phyloP scores from a whole-genome alignment of 495 filamentous ascomycete genomes.

The Tuber borchii region DNA sequence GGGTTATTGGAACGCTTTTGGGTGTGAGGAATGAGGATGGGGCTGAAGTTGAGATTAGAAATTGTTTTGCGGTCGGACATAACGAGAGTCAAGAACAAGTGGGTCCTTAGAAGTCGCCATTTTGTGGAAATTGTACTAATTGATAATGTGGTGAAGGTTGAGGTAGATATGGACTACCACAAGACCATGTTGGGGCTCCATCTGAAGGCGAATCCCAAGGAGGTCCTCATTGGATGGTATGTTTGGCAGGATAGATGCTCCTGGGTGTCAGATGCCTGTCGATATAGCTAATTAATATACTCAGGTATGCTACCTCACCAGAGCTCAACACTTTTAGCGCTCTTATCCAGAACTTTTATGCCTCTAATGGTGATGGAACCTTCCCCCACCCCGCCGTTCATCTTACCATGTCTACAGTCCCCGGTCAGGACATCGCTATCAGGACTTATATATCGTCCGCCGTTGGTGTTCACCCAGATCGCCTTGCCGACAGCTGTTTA shows the following conservation, averaged over 20 bases:
- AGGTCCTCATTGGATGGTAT: slow-evolving; percentile 84
- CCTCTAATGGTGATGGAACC: slow-evolving; percentile 88
- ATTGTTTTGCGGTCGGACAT: slow-evolving; percentile 94
- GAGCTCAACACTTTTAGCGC: slow-evolving; percentile 97
- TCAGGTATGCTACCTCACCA: slow-evolving; percentile 75
- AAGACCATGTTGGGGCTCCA: slow-evolving; percentile 96
- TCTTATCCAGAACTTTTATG: slow-evolving; percentile 99
- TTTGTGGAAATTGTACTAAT: not conserved
- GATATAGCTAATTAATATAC: slow-evolving; percentile 1
- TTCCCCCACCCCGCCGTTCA: slow-evolving; percentile 95
- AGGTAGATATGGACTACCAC: slow-evolving; percentile 99
- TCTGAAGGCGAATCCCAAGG: slow-evolving; percentile 85
- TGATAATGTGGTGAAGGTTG: slow-evolving; percentile 50
- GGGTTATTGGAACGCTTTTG: slow-evolving; percentile 92
- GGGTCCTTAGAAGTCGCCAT: slow-evolving; percentile 1
- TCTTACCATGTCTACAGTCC: slow-evolving; percentile 81
- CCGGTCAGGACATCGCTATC: slow-evolving; percentile 75
- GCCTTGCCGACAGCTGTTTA: slow-evolving; percentile 86
- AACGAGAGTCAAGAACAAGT: slow-evolving; percentile 91
- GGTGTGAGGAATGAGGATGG: slow-evolving; percentile 91
- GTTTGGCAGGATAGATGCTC: not conserved
- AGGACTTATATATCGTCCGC: slow-evolving; percentile 89
- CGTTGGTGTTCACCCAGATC: slow-evolving; percentile 88
- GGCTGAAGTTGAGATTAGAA: slow-evolving; percentile 87
- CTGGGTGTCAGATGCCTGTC: not conserved